These are phyloP conservation scores for Picochlorum sp. DNA, from an alignment of 139 green algal species.

Conservation along the genomic window DNA sequence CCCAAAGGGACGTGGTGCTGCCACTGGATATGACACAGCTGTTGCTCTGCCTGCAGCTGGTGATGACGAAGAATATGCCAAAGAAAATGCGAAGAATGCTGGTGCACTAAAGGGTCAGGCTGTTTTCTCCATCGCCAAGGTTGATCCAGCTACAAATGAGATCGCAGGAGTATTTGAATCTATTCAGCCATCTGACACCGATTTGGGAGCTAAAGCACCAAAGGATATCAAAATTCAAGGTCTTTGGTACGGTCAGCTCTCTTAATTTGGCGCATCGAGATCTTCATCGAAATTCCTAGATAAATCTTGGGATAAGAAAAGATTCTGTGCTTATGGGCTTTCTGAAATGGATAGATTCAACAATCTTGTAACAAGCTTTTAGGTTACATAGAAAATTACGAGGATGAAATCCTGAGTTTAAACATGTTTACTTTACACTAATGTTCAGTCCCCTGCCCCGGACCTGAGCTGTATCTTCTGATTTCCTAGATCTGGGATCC, in stretches of 20 bases:
- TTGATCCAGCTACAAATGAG: conserved; percentile 81
- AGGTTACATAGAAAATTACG: not conserved
- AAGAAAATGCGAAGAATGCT: conserved; percentile 93
- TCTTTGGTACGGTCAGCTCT: conserved; percentile 80
- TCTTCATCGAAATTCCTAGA: not conserved
- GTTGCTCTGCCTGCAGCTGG: conserved; percentile 80
- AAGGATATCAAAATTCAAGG: conserved; percentile 99
- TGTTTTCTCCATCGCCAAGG: conserved; percentile 91
- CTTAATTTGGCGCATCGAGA: no score
- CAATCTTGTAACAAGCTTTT: not conserved
- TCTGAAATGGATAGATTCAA: not conserved
- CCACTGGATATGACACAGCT: conserved; percentile 93
- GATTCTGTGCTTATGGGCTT: no score
- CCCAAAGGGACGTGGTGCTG: conserved; percentile 96
- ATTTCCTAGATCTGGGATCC: no score
- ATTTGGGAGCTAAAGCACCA: conserved; percentile 93
- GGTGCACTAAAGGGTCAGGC: conserved; percentile 72
- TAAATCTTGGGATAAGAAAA: no score
- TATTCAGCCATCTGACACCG: conserved; percentile 98
- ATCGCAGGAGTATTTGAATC: conserved; percentile 96
- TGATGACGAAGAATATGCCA: conserved; percentile 67
- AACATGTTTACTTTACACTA: no score
- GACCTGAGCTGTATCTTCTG: no score
- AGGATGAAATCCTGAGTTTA: no score
- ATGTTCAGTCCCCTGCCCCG: no score